Conservation (phyloP, 73 alveolate genomes). For the Paramecium sonneborni region DNA sequence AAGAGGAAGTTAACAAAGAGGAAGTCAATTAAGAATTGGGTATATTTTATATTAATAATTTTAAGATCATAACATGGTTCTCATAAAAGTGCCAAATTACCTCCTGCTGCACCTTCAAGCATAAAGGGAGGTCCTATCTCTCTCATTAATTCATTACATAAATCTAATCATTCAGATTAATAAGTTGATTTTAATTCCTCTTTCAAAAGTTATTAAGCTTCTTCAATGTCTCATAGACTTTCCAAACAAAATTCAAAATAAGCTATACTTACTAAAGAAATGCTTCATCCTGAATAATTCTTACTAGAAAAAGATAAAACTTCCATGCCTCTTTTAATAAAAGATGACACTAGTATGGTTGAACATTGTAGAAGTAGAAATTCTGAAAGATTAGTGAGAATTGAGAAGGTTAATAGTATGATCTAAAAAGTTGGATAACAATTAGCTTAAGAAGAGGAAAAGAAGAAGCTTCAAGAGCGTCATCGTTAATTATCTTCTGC, state of each 20-base stretch:
- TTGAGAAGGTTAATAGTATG: conserved; percentile 10
- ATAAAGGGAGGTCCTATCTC: not conserved
- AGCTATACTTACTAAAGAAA: conserved; percentile 45
- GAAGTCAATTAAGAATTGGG: not conserved
- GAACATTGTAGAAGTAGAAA: conserved; percentile 31
- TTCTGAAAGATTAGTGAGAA: not conserved
- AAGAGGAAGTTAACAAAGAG: conserved; percentile 43
- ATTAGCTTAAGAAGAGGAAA: not conserved
- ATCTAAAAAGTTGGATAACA: not conserved
- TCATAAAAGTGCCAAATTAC: not conserved
- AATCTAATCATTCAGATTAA: conserved; percentile 37
- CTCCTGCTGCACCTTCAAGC: not conserved
- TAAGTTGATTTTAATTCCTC: conserved; percentile 31
- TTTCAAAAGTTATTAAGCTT: not conserved
- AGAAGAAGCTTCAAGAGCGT: not conserved
- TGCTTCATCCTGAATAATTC: conserved; percentile 51
- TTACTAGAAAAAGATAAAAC: conserved; percentile 37
- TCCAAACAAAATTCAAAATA: not conserved
- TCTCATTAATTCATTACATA: conserved; percentile 2
- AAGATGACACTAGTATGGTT: not conserved
- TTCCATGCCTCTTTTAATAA: not conserved
- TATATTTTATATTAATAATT: not conserved
- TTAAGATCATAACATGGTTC: not conserved
- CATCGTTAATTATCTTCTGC: not conserved
- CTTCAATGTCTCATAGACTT: not conserved